Conservation (phyloP, 192 early-diverging fungal species). For the Coemansia reversa region DNA sequence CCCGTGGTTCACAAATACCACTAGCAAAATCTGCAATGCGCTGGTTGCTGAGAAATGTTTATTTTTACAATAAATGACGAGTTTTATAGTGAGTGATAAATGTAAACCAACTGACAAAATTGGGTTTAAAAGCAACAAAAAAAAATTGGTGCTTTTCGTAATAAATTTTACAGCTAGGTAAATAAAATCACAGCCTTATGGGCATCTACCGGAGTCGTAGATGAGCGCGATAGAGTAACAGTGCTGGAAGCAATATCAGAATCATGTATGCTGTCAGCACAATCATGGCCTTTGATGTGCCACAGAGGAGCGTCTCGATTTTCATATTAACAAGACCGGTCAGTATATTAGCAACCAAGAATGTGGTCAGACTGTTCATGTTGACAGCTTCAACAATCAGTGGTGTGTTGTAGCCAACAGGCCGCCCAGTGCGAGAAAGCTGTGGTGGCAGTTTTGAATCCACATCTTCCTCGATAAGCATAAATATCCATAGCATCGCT, state of each 20-base stretch:
- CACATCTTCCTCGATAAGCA: slow-evolving; percentile 61
- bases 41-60: no score
- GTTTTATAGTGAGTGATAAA: neutral
- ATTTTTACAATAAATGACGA: neutral
- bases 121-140: neutral
- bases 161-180: neutral
- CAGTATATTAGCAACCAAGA: slow-evolving; percentile 85
- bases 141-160: neutral
- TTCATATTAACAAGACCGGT: slow-evolving; percentile 85
- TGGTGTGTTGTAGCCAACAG: slow-evolving; percentile 55
- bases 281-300: slow-evolving; percentile 33
- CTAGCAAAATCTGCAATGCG: no score
- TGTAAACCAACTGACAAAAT: neutral
- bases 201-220: slow-evolving; percentile 24
- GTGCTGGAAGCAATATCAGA: slow-evolving; percentile 48
- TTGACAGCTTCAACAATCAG: slow-evolving; percentile 70
- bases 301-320: slow-evolving; percentile 72
- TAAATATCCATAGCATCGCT: slow-evolving; percentile 59
- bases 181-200: slow-evolving; percentile 2
- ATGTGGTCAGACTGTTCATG: slow-evolving; percentile 76
- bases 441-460: slow-evolving; percentile 53
- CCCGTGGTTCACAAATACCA: no score
- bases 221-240: slow-evolving; percentile 22
- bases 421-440: slow-evolving; percentile 37
- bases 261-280: slow-evolving; percentile 60